Evolutionary conservation across 768 basidiomycete genomes (phyloP).

Genomic region (Cystobasidium onofrii): DNA sequence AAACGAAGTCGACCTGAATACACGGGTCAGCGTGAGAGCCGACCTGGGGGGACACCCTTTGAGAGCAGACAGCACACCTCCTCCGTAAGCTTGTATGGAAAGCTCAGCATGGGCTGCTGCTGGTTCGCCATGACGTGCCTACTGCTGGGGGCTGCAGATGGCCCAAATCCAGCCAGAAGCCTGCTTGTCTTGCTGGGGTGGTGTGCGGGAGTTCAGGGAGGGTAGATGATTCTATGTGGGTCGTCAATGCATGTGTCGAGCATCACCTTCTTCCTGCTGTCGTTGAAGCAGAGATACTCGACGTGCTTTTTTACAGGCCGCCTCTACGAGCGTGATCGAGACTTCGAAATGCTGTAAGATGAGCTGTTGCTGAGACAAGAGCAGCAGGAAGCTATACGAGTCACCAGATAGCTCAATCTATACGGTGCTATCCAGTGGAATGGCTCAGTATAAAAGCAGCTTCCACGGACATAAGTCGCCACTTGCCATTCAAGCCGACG

Average conservation of each 20-base stretch:
- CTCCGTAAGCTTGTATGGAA: constrained; percentile 20
- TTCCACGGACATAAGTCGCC: no score
- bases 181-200: no score
- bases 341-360: neutral
- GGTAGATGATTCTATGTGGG: no score
- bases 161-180: no score
- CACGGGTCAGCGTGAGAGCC: neutral
- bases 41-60: neutral
- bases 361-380: no score
- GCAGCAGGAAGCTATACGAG: no score
- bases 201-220: no score
- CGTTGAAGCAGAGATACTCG: neutral
- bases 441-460: no score
- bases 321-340: neutral
- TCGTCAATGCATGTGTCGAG: no score
- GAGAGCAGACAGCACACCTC: neutral
- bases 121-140: neutral
- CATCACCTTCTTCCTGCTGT: neutral
- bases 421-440: no score
- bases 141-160: no score
- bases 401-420: no score
- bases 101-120: constrained; percentile 10
- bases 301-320: neutral
- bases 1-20: constrained; percentile 30
- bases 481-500: neutral